Evolutionary conservation across 202 grass and related monocot genomes (phyloP).

Genomic region (Setaria viridis): DNA sequence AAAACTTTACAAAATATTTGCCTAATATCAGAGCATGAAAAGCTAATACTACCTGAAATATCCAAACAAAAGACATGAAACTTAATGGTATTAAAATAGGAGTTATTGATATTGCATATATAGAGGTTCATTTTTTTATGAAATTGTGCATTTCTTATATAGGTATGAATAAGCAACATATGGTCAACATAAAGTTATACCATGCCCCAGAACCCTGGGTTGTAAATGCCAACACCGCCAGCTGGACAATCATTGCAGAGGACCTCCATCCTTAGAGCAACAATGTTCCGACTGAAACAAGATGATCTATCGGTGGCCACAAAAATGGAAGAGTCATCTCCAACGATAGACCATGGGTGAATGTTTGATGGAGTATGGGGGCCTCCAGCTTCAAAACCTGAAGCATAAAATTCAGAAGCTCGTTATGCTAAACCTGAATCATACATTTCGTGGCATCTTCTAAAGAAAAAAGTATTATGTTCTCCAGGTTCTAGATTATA

Average conservation of each 20-base stretch:
- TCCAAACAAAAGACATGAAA: slow-evolving; percentile 18
- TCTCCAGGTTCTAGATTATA: neutral
- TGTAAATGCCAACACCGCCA: slow-evolving; percentile 84
- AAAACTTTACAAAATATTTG: neutral
- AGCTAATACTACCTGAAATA: neutral
- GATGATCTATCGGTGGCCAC: slow-evolving; percentile 70
- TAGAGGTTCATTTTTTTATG: neutral
- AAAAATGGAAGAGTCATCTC: slow-evolving; percentile 59
- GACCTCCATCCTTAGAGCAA: slow-evolving; percentile 84
- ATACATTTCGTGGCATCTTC: neutral
- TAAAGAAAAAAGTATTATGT: neutral
- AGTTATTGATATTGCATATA: neutral
- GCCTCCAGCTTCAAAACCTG: slow-evolving; percentile 95
- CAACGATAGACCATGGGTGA: slow-evolving; percentile 78
- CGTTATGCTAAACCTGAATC: neutral
- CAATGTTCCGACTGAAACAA: slow-evolving; percentile 74
- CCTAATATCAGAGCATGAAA: neutral
- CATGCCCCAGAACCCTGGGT: slow-evolving; percentile 97
- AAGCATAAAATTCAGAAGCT: neutral
- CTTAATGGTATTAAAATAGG: neutral
- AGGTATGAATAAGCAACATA: slow-evolving; percentile 18
- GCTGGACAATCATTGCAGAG: slow-evolving; percentile 65
- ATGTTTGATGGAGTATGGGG: slow-evolving; percentile 89
- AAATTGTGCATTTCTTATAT: neutral
- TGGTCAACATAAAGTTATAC: slow-evolving; percentile 44